A percentile compares a stretch with the other conserved stretches of the same genome.
phyloP scores from a whole-genome alignment of 768 basidiomycete genomes.

The Boletus rubropictus region DNA sequence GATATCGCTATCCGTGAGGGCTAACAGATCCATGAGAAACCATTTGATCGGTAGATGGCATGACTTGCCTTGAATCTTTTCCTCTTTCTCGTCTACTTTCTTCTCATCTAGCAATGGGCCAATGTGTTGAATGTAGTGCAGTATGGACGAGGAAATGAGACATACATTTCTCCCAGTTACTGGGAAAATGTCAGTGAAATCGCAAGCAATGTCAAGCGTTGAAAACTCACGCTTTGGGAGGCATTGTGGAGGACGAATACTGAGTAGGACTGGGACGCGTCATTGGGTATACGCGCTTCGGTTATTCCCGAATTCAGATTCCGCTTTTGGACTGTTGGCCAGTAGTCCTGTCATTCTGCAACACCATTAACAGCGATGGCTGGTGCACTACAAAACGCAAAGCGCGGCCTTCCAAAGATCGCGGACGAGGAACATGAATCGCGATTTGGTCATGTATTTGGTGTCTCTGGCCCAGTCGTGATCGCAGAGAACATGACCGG shows the following conservation, averaged over 20 bases:
- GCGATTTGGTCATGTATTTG: slow-evolving; percentile 81
- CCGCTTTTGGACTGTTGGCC: slow-evolving; percentile 24
- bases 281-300: slow-evolving; percentile 29
- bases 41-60: background rate
- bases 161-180: slow-evolving; percentile 98
- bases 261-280: slow-evolving; percentile 32
- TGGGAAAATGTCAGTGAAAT: slow-evolving; percentile 31
- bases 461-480: slow-evolving; percentile 98
- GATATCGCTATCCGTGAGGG: slow-evolving; percentile 96
- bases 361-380: slow-evolving; percentile 60
- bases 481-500: slow-evolving; percentile 93
- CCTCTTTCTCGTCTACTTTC: slow-evolving; percentile 79
- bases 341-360: background rate
- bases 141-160: slow-evolving; percentile 2
- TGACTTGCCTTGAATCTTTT: slow-evolving; percentile 80
- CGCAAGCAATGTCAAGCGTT: background rate
- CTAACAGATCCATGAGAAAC: slow-evolving; percentile 36
- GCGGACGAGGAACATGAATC: slow-evolving; percentile 87
- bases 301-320: slow-evolving; percentile 25
- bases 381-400: slow-evolving; percentile 88
- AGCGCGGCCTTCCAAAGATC: slow-evolving; percentile 81
- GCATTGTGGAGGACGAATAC: slow-evolving; percentile 50
- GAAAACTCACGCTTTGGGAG: slow-evolving; percentile 84
- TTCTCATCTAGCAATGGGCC: slow-evolving; percentile 59
- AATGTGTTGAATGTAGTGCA: slow-evolving; percentile 4